Evolutionary conservation across 148 eudicot species (phyloP), one percentile per base, ranked within the genome.

Genomic region (Spergularia marina): DNA sequence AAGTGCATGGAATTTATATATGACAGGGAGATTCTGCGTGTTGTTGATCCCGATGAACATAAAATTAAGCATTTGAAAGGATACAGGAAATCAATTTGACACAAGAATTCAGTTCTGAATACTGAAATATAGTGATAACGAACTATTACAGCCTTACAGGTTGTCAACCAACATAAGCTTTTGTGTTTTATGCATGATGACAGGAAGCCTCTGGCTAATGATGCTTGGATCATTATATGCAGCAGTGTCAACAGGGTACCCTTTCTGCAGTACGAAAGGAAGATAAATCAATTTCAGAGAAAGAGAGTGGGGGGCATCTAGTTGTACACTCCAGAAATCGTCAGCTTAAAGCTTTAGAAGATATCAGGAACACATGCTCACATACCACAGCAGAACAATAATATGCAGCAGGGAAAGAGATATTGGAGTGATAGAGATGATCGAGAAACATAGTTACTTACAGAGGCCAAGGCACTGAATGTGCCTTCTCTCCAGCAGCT

Each of bases 401-500:
- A 58, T n/a, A 41, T 41, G 25, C 52, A 66, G 53, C 17, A 66
- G 44, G 6, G 17, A 40, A 39, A 66, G 44, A 66, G 70, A 41
- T 25, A 6, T 20, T 14, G 59, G 53, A 10, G 40, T 10, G 7
- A n/a, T n/a, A n/a, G 73, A 16, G 17, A 21, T 25, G 20, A 59
- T 55, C 39, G 16, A 10, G 11, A 53, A 25, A 44, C n/a, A 23
- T 20, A 63, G 56, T 49, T 81, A 87, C 86, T 92, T 86, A 89
- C 97, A 52, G 87, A 85, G 77, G 96, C 85, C 77, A 92, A 81
- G 57, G 84, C 86, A 76, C 79, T 79, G 80, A 89, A 86, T 54
- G 92, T 86, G 80, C 88, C 76, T 88, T 90, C 96, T 82, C 92
- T 91, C 99, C 99, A 92, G 88, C 94, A 92, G 82, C 80, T 85